Base-by-base conservation (phyloP, 305 asterid species). In the Rubia occidens region DNA sequence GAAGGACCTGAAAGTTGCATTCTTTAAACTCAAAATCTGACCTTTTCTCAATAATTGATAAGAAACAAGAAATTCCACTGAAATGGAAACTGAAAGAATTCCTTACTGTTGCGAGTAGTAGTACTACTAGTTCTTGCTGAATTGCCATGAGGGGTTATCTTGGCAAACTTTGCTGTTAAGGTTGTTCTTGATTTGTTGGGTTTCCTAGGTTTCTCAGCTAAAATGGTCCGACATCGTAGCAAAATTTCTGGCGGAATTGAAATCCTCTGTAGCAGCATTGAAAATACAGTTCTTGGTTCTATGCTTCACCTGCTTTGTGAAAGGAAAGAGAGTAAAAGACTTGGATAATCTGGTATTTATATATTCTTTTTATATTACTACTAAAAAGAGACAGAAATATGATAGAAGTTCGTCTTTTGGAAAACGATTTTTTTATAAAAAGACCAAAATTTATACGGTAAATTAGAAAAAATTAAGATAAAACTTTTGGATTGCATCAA, bases 1-100 rank as follows among this genome's bases (percentile, higher is more conserved):
- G 32, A 53, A 51, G 71, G 67, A 72, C 87, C 96, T 86, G 75
- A 68, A 71, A 44, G 60, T 13, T 55, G 64, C 54, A 70, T 44
- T 43, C 63, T 17, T 37, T 20, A 6, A 45, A 29, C 18, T 20
- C 64, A 60, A 54, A 17, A 20, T 40, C 20, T 53, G 29, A 67
- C 51, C 8, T 67, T 51, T 49, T 10, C 26, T 51, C 26, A 14
- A 17, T 66, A 29, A 18, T 15, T 37, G 20, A 53, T 56, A 56
- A 56, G 4, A 56, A 56, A 20, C 2, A 0, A 56, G 17, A 56
- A 56, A 56, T 9, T 56, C 62, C 35, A 56, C 37, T 29, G 35
- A 4, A 32, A 6, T 18, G 62, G 32, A 18, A 37, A 62, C 20
- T n/a, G 42, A 4, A 29, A 68, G 63, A 40, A 17, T 35, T 68